Base-by-base conservation (phyloP, 352 stramenopile genomes). In the Pilasporangium apinafurcum region DNA sequence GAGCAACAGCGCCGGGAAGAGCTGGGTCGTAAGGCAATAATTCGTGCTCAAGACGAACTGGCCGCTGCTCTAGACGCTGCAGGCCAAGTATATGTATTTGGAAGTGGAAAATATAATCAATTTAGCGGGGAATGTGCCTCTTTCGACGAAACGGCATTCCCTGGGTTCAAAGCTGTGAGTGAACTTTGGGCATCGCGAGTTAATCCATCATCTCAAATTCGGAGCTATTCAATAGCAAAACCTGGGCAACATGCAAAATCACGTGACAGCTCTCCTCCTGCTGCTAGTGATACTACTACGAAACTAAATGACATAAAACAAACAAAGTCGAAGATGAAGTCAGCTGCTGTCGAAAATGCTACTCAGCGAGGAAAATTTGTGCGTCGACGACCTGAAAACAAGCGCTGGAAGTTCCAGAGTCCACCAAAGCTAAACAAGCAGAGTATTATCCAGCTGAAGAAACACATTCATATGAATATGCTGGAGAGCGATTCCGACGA, bases 11-110 rank as follows among this genome's bases (percentile, higher is more conserved):
- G 58, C 0, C 58, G 67, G 20, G 53, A 75, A 33, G 26, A 61
- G 33, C 48, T 83, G n/a, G 65, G 58, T 2, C 36, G 43, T 14
- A 69, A 72, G 25, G 87, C 85, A 4, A 46, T 77, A 10, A 44
- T 91, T 21, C 68, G 89, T 2, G 77, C 78, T 8, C 68, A 95
- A 37, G 68, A 91, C 26, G 87, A 97, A 21, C 65, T 97, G 4
- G 69, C 68, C 0, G 73, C 68, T 4, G 88, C 88, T 8, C 56
- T 98, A 14, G 92, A 98, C 48, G 80, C 85, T 7, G 91, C 87
- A 1, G 92, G 93, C 0, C 86, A 96, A 53, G 86, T 97, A 10
- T 98, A 97, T 49, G 64, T 97, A 10, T 85, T 98, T 35, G 92
- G 92, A 0, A 69, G 65, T 2, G 91, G 91, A 9, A 80, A 75